Percentiles rank a stretch among this genome's conserved stretches.
These are phyloP conservation scores for Hygrophoropsis aurantiaca DNA, from an alignment of 768 basidiomycete genomes.

Conservation along the genomic window DNA sequence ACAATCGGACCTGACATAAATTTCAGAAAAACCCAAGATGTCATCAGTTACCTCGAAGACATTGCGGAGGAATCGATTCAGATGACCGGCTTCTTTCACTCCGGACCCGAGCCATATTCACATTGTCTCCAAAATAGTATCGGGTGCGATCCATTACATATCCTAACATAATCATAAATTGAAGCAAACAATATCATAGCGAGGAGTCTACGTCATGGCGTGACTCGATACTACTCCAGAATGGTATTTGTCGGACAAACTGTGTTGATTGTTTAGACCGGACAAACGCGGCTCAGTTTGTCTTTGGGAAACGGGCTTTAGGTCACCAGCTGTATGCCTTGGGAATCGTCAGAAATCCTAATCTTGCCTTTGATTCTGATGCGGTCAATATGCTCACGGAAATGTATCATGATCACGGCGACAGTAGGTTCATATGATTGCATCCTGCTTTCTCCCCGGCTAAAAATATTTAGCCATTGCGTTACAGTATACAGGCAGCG, in stretches of 20 bases:
- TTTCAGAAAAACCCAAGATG: constrained; percentile 89
- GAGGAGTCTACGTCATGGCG: constrained; percentile 47
- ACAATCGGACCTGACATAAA: not conserved
- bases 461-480: constrained; percentile 66
- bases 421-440: constrained; percentile 56
- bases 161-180: not conserved
- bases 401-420: constrained; percentile 98
- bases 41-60: constrained; percentile 93
- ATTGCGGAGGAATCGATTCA: constrained; percentile 92
- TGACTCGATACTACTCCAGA: constrained; percentile 75
- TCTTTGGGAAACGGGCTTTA: constrained; percentile 91
- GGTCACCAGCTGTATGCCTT: constrained; percentile 96
- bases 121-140: constrained; percentile 52
- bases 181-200: constrained; percentile 21
- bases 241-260: constrained; percentile 90
- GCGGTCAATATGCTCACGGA: constrained; percentile 96
- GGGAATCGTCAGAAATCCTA: constrained; percentile 82
- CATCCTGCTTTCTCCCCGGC: not conserved
- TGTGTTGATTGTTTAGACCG: constrained; percentile 97
- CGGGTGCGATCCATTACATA: constrained; percentile 26
- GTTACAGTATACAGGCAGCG: constrained; percentile 94
- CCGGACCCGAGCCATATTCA: constrained; percentile 82
- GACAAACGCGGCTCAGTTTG: constrained; percentile 96
- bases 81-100: constrained; percentile 93
- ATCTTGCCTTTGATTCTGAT: constrained; percentile 89